A percentile compares a stretch with the other conserved stretches of the same genome.
Evolutionary conservation across 768 basidiomycete species (phyloP).

Genomic region (Boletus barrowsii): DNA sequence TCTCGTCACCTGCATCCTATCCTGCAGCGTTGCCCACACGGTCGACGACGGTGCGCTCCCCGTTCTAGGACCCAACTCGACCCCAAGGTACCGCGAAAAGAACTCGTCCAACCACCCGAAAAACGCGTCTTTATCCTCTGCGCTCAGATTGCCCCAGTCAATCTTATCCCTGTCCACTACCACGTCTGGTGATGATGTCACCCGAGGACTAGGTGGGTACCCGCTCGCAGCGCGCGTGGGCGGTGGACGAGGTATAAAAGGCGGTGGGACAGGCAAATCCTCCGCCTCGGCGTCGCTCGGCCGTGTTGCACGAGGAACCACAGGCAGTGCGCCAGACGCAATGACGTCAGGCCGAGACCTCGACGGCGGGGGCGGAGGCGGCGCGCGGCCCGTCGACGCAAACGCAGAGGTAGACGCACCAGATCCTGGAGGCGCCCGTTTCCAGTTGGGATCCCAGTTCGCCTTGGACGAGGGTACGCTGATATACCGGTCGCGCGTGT

Average conservation of each 20-base stretch:
- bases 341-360: slow-evolving; percentile 21
- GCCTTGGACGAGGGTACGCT: slow-evolving; percentile 59
- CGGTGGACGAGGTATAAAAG: slow-evolving; percentile 22
- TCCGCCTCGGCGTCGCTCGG: neutral
- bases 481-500: slow-evolving; percentile 52
- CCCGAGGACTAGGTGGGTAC: slow-evolving; percentile 18
- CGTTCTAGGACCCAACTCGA: slow-evolving; percentile 18
- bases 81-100: slow-evolving; percentile 49
- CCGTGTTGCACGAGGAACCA: slow-evolving; percentile 12
- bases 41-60: neutral
- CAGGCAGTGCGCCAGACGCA: slow-evolving; percentile 11
- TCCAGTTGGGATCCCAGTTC: slow-evolving; percentile 59
- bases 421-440: slow-evolving; percentile 37
- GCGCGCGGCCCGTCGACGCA: neutral
- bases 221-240: slow-evolving; percentile 27
- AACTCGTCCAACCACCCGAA: slow-evolving; percentile 83
- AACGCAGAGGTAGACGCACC: slow-evolving; percentile 30
- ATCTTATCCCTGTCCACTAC: slow-evolving; percentile 33
- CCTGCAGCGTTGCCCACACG: neutral
- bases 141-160: slow-evolving; percentile 68
- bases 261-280: slow-evolving; percentile 9
- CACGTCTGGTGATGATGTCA: slow-evolving; percentile 1
- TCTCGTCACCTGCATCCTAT: neutral
- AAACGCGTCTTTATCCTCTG: slow-evolving; percentile 67
- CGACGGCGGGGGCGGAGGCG: slow-evolving; percentile 35